phyloP scores from a whole-genome alignment of 2,329 filamentous ascomycete species.

The Clarireedia homoeocarpa region DNA sequence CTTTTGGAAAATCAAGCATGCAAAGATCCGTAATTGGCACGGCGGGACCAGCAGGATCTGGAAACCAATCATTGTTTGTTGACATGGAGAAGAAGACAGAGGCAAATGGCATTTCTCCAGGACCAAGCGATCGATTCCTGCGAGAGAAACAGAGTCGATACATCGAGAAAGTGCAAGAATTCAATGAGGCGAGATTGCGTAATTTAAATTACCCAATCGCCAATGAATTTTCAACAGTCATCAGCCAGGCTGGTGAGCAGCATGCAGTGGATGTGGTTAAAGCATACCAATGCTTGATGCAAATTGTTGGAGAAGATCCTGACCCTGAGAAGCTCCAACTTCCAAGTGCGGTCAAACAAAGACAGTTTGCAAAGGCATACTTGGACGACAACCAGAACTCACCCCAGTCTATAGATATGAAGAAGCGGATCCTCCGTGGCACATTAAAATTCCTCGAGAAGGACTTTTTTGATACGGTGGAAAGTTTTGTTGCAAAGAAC shows the following conservation, averaged over 20 bases:
- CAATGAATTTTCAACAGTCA: conserved; percentile 66
- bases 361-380: conserved; percentile 70
- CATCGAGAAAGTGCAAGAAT: conserved; percentile 66
- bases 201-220: conserved; percentile 65
- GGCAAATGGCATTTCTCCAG: conserved; percentile 36
- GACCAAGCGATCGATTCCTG: conserved; percentile 63
- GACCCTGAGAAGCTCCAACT: conserved; percentile 51
- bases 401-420: conserved; percentile 54
- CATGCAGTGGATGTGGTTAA: conserved; percentile 69
- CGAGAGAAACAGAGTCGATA: conserved; percentile 81
- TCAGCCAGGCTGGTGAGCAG: conserved; percentile 60
- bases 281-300: conserved; percentile 73
- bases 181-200: conserved; percentile 67
- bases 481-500: conserved; percentile 70
- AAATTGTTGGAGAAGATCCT: conserved; percentile 67
- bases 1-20: conserved; percentile 62
- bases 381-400: conserved; percentile 66
- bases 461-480: conserved; percentile 70
- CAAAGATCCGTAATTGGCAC: conserved; percentile 83
- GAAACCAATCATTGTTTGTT: conserved; percentile 56
- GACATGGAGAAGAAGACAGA: conserved; percentile 56
- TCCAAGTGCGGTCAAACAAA: conserved; percentile 61
- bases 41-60: conserved; percentile 56
- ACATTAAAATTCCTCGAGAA: conserved; percentile 75
- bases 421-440: conserved; percentile 72